These are phyloP conservation scores for Guyanaporus albipodus DNA, from an alignment of 768 basidiomycete species.

Conservation along the genomic window DNA sequence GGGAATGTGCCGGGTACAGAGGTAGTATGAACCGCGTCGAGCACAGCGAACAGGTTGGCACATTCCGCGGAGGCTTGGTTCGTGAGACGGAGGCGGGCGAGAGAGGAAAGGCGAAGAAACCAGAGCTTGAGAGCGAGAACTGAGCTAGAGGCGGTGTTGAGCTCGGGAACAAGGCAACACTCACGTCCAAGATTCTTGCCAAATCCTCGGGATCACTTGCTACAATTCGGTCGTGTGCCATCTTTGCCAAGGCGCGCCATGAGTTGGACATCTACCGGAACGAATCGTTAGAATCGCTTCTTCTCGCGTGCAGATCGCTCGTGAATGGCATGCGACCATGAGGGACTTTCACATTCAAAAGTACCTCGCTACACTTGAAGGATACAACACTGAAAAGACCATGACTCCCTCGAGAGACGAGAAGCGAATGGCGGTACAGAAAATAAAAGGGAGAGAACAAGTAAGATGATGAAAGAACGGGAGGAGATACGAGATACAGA, in stretches of 20 bases:
- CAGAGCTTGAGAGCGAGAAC: constrained; percentile 52
- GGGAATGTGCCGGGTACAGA: constrained; percentile 57
- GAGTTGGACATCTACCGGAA: constrained; percentile 74
- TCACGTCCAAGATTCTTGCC: constrained; percentile 59
- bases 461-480: constrained; percentile 17
- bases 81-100: constrained; percentile 78
- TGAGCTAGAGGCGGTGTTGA: neutral
- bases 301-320: neutral
- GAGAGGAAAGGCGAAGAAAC: constrained; percentile 76
- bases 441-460: constrained; percentile 15
- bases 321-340: neutral
- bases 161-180: constrained; percentile 20
- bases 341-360: constrained; percentile 12
- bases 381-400: constrained; percentile 22
- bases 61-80: constrained; percentile 86
- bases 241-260: constrained; percentile 79
- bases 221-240: constrained; percentile 78
- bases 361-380: constrained; percentile 18
- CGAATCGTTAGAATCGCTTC: constrained; percentile 11
- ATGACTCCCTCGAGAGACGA: constrained; percentile 5
- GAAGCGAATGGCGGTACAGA: constrained; percentile 23
- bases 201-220: constrained; percentile 67
- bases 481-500: constrained; percentile 20
- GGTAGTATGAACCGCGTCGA: constrained; percentile 53
- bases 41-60: constrained; percentile 70